phyloP scores from a whole-genome alignment of 176 grass and related monocot species.

The Raddia distichophylla region DNA sequence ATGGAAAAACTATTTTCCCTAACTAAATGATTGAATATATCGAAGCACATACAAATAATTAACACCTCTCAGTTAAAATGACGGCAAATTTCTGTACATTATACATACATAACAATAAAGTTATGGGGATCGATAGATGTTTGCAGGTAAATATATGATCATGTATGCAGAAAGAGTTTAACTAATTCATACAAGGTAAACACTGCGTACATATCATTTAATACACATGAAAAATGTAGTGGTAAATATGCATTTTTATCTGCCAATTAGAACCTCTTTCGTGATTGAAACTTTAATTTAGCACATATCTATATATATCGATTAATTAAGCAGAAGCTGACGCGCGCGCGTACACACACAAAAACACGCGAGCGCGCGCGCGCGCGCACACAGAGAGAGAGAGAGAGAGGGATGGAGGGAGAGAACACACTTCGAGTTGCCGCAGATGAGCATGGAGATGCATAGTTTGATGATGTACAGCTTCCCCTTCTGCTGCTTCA shows the following conservation, averaged over 20 bases:
- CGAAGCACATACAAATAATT: background rate
- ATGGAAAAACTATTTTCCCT: background rate
- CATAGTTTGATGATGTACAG: conserved; percentile 68
- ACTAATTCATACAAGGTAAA: conserved; percentile 12
- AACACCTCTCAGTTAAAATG: background rate
- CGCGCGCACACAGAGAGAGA: background rate
- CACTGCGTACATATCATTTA: background rate
- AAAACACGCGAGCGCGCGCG: too few species aligned
- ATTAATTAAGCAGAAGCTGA: background rate
- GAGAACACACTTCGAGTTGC: conserved; percentile 39
- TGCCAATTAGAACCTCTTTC: background rate
- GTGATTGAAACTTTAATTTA: background rate
- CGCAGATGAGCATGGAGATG: conserved; percentile 73
- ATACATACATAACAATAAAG: background rate
- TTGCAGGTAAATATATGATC: background rate
- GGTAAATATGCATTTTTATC: conserved; percentile 21
- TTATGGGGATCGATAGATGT: background rate
- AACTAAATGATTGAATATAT: background rate
- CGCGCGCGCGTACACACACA: too few species aligned
- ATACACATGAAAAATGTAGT: background rate
- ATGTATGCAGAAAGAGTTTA: background rate
- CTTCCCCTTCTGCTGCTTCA: conserved; percentile 72
- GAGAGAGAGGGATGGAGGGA: background rate
- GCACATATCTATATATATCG: background rate
- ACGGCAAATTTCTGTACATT: background rate